Evolutionary conservation across 306 rosid species (phyloP).

Genomic region (Ziziphus jujuba): DNA sequence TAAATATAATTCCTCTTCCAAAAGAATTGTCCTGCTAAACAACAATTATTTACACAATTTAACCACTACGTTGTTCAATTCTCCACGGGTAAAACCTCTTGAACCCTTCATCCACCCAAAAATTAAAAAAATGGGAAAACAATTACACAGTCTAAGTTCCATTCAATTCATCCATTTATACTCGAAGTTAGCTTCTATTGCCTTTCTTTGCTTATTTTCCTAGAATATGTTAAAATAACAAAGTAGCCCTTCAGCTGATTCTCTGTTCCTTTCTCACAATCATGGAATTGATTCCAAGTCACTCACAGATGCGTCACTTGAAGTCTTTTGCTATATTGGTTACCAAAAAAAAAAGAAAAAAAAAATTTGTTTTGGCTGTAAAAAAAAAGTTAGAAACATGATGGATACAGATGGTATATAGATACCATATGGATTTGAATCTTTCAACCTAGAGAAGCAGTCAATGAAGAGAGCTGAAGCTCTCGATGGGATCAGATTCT

Average conservation of each 20-base stretch:
- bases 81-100: conserved; percentile 3
- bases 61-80: conserved; percentile 14
- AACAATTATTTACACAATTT: conserved; percentile 46
- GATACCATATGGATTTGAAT: background rate
- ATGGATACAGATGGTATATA: conserved; percentile 2
- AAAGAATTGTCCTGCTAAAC: conserved; percentile 22
- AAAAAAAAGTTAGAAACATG: background rate
- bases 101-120: conserved; percentile 3
- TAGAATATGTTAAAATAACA: conserved; percentile 1
- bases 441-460: conserved; percentile 10
- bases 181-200: conserved; percentile 8
- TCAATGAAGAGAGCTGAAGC: conserved; percentile 64
- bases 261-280: conserved; percentile 26
- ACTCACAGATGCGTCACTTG: background rate
- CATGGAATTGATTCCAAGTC: conserved; percentile 10
- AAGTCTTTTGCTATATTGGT: too few relatives aligned
- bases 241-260: conserved; percentile 19
- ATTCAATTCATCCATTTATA: conserved; percentile 27
- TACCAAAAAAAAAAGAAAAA: too few relatives aligned
- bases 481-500: conserved; percentile 85
- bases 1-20: background rate
- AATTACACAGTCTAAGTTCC: conserved; percentile 18
- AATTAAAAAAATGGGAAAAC: background rate
- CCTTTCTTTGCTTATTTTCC: conserved; percentile 25
- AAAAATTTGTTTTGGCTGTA: too few relatives aligned